These are phyloP conservation scores for Ustilago xerochloae DNA, from an alignment of 1,284 basidiomycete genomes.

Conservation along the genomic window DNA sequence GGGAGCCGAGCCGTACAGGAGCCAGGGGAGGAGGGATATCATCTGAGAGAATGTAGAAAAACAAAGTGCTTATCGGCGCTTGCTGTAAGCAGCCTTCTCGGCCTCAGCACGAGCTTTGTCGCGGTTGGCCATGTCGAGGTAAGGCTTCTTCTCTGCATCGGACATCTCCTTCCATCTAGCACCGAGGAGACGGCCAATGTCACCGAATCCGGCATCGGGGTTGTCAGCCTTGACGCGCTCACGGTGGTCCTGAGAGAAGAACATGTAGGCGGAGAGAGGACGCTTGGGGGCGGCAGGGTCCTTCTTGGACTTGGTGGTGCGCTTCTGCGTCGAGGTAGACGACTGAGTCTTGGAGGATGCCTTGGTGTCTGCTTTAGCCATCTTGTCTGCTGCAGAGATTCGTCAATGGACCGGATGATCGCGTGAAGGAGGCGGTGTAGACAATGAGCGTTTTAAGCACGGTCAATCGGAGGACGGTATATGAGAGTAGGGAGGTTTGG, in stretches of 20 bases:
- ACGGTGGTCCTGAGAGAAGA: conserved; percentile 95
- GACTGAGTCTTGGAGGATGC: conserved; percentile 60
- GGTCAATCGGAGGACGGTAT: no score
- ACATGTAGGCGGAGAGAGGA: conserved; percentile 95
- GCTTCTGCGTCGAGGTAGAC: conserved; percentile 47
- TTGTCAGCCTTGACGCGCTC: conserved; percentile 94
- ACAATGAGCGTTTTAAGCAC: neutral
- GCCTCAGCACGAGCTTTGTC: conserved; percentile 87
- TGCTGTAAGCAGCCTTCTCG: conserved; percentile 78
- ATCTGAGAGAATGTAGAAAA: neutral
- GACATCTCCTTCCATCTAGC: conserved; percentile 89
- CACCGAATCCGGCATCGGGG: conserved; percentile 93
- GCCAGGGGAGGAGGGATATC: conserved; percentile 15
- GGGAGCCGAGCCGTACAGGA: neutral
- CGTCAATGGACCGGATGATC: neutral
- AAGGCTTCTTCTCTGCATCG: conserved; percentile 91
- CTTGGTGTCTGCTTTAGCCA: conserved; percentile 62
- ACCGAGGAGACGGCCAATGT: conserved; percentile 86
- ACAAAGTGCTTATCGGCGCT: conserved; percentile 31
- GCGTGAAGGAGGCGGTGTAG: neutral
- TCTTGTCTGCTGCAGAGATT: conserved; percentile 35
- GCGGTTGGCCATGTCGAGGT: conserved; percentile 82
- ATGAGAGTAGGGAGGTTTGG: neutral
- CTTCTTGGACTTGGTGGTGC: conserved; percentile 68
- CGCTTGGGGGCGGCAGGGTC: conserved; percentile 86